These are phyloP conservation scores for Nicotiana attenuata DNA, from an alignment of 257 asterid genomes.

Conservation along the genomic window DNA sequence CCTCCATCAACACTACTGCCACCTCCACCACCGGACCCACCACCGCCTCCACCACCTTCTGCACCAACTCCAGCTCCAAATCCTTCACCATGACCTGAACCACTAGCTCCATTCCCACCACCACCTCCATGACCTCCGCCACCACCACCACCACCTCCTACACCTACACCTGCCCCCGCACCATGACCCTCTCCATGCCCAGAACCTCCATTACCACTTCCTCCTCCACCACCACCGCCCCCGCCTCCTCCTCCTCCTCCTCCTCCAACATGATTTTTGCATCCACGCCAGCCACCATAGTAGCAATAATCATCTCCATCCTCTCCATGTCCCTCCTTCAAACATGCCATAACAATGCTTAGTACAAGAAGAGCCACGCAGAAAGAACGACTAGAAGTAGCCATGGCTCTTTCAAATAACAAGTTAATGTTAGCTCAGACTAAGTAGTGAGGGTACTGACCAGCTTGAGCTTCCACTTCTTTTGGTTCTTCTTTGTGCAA, in stretches of 20 bases:
- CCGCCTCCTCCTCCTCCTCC: slow-evolving; percentile 7
- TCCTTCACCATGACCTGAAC: slow-evolving; percentile 9
- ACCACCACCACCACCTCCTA: slow-evolving; percentile 10
- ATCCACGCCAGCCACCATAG: slow-evolving; percentile 19
- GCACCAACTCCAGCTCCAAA: slow-evolving; percentile 9
- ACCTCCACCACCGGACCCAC: slow-evolving; percentile 19
- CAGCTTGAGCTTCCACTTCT: slow-evolving; percentile 9
- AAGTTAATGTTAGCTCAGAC: neutral
- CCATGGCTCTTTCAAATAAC: slow-evolving; percentile 11
- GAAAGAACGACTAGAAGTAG: slow-evolving; percentile 2
- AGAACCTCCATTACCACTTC: slow-evolving; percentile 14
- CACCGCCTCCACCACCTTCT: slow-evolving; percentile 18
- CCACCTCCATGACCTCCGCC: slow-evolving; percentile 16
- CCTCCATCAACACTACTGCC: slow-evolving; percentile 5
- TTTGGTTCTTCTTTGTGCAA: neutral
- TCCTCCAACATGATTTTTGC: slow-evolving; percentile 7
- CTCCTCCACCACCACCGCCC: neutral
- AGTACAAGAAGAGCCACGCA: slow-evolving; percentile 11
- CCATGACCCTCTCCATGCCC: slow-evolving; percentile 16
- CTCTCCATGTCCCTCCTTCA: neutral
- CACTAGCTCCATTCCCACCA: slow-evolving; percentile 8
- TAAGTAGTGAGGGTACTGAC: neutral
- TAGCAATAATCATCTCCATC: slow-evolving; percentile 20
- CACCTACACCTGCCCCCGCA: slow-evolving; percentile 12
- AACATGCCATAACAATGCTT: neutral